These are phyloP conservation scores for Trichoderma harzianum DNA, from an alignment of 2,329 filamentous ascomycete genomes.

Conservation along the genomic window DNA sequence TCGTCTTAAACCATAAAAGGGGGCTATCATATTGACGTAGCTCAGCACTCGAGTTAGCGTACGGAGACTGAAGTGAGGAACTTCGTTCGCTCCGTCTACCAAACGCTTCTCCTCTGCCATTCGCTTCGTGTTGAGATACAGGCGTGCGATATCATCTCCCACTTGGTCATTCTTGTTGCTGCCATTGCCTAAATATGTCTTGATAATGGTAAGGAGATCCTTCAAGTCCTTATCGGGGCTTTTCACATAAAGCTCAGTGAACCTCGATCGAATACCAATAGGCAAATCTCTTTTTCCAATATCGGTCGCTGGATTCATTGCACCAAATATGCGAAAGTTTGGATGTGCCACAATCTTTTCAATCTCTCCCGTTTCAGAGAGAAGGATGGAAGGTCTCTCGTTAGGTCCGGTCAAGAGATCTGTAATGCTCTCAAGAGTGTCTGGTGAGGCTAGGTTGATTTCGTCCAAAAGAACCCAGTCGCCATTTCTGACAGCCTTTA, in stretches of 20 bases:
- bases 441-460: conserved; percentile 91
- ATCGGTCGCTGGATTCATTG: conserved; percentile 99
- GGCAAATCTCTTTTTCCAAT: conserved; percentile 94
- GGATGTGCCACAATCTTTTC: conserved; percentile 86
- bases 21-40: conserved; percentile 81
- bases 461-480: conserved; percentile 97
- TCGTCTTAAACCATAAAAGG: conserved; percentile 78
- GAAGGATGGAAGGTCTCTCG: conserved; percentile 73
- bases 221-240: conserved; percentile 84
- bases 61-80: conserved; percentile 93
- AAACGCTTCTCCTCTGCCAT: conserved; percentile 78
- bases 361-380: conserved; percentile 91
- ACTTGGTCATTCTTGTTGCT: conserved; percentile 70
- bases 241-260: conserved; percentile 92
- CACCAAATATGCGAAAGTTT: conserved; percentile 92
- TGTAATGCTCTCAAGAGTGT: conserved; percentile 90
- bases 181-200: conserved; percentile 75
- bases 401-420: conserved; percentile 76
- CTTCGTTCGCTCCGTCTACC: conserved; percentile 92
- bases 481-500: conserved; percentile 92
- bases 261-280: conserved; percentile 81
- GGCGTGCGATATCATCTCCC: conserved; percentile 73
- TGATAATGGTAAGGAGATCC: conserved; percentile 83
- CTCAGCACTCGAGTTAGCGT: conserved; percentile 86
- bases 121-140: conserved; percentile 85